A percentile compares a stretch with the other conserved stretches of the same genome.
Conservation (phyloP, 768 basidiomycete genomes). For the Piloderma croceum region DNA sequence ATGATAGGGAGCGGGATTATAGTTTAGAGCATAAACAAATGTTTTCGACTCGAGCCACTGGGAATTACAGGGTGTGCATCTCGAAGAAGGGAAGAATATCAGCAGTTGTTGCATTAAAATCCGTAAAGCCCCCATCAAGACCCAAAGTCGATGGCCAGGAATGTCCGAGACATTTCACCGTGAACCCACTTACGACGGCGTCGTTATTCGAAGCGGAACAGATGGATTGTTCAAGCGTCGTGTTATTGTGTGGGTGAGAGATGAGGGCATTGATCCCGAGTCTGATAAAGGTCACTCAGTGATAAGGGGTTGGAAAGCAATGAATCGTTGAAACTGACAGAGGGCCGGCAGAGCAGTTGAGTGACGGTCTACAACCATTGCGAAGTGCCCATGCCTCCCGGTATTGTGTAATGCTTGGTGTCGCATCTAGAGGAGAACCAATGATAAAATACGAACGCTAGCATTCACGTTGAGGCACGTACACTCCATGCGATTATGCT, state of each 20-base stretch:
- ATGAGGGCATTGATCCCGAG: slow-evolving; percentile 4
- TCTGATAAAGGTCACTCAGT: slow-evolving; percentile 2
- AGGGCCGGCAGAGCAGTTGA: too few relatives aligned
- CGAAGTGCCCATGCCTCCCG: slow-evolving; percentile 13
- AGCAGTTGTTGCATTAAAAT: slow-evolving; percentile 14
- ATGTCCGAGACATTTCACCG: slow-evolving; percentile 6
- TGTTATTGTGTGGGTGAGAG: slow-evolving; percentile 13
- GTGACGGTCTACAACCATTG: slow-evolving; percentile 12
- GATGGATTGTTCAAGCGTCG: slow-evolving; percentile 11
- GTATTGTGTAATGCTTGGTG: slow-evolving; percentile 8
- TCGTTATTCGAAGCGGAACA: slow-evolving; percentile 1
- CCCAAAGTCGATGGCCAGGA: slow-evolving; percentile 9
- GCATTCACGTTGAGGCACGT: background rate
- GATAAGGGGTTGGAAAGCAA: too few relatives aligned
- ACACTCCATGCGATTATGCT: slow-evolving; percentile 9
- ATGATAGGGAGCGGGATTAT: too few relatives aligned
- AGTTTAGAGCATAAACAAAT: too few relatives aligned
- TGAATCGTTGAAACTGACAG: too few relatives aligned
- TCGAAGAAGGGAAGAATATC: slow-evolving; percentile 16
- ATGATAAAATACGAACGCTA: background rate
- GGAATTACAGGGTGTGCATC: too few relatives aligned
- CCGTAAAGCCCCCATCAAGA: slow-evolving; percentile 1
- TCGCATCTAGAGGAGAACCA: slow-evolving; percentile 2
- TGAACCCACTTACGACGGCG: slow-evolving; percentile 8
- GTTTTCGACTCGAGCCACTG: too few relatives aligned